Base-by-base conservation (phyloP, 2,329 filamentous ascomycete species). In the Pezicula carpinea region DNA sequence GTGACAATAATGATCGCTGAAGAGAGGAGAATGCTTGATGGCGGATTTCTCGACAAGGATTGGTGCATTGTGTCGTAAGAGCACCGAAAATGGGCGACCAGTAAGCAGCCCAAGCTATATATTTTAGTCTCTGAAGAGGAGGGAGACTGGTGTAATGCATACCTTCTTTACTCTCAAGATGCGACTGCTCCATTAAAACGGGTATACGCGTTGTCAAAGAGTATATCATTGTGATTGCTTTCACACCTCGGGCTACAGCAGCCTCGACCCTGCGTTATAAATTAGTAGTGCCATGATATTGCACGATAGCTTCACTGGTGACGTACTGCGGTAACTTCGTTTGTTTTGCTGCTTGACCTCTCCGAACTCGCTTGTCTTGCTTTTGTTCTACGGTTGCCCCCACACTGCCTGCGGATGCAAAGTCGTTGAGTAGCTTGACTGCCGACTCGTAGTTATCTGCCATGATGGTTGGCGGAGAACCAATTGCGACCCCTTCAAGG, bases 71-170 rank as follows among this genome's bases (percentile, higher is more conserved):
- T 4, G 82, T 82, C 3, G 87, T 93, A 15, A 99, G 72, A 5
- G 89, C 87, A 57, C 89, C 82, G 67, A 99, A 93, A 21, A 99
- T 90, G 2, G 92, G 93, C 13, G 91, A 84, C 93, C 93, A 99
- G 66, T 99, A 99, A 7, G 93, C 89, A 43, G 89, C 90, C 93
- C 93, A 99, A 13, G 93, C 93, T 87, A 53, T n/a, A 39, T 33
- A 35, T 32, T 22, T 65, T 50, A 67, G 64, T 50, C 29, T 33
- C 18, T 18, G 13, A 17, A n/a, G 10, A 39, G 8, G 26, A n/a
- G 29, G 13, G 5, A 29, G 26, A 11, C 5, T 29, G 3, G 31
- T 26, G 35, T n/a, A 36, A 23, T 36, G 55, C 73, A 51, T 68
- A 87, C 86, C 86, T 75, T 96, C 87, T 49, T 77, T 88, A 50